Base-by-base conservation (phyloP, 768 basidiomycete species). In the Pholiota conissans region DNA sequence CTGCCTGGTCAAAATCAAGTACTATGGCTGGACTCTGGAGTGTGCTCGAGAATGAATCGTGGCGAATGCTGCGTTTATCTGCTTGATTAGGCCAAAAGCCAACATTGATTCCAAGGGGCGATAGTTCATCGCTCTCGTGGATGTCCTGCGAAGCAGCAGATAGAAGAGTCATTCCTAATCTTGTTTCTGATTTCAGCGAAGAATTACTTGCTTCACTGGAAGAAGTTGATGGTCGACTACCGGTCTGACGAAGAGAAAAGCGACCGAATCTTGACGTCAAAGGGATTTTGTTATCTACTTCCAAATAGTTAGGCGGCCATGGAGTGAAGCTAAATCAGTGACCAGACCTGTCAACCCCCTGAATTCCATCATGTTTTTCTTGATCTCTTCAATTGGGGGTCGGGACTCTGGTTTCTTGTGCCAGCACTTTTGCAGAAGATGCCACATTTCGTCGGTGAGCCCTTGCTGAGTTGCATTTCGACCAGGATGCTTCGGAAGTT, bases 371-470 rank as follows among this genome's bases (percentile, higher is more conserved):
- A 77, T 56, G 22, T 55, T 61, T 2, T 49, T 58, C 50, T 69
- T 73, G 27, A 80, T 63, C 13, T 63, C 61, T 29, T 71, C 61
- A 62, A 79, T 77, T 14, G 74, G 69, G 16, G 79, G 80, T 14
- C 79, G 67, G 3, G 62, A 58, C 37, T 68, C 65, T 20, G 79
- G 77, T 53, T 73, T 71, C 47, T 64, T 70, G 24, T 71, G 58
- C 79, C 80, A 82, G 55, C 81, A 82, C 50, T 64, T 65, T 26
- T 65, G 65, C 69, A 81, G 75, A 47, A 82, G 61, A 7, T 62
- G 46, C 81, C 80, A 82, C 54, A 82, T 65, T 1, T 69, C 67
- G 62, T 80, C 75, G 26, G 63, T 65, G 3, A 80, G 64, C 14
- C 74, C 74, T 20, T 62, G 62, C 13, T 57, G 48, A 1, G 61